A percentile compares a stretch with the other conserved stretches of the same genome.
phyloP scores from a whole-genome alignment of 2,329 filamentous ascomycete genomes.

The Chrysosporium queenslandicum region DNA sequence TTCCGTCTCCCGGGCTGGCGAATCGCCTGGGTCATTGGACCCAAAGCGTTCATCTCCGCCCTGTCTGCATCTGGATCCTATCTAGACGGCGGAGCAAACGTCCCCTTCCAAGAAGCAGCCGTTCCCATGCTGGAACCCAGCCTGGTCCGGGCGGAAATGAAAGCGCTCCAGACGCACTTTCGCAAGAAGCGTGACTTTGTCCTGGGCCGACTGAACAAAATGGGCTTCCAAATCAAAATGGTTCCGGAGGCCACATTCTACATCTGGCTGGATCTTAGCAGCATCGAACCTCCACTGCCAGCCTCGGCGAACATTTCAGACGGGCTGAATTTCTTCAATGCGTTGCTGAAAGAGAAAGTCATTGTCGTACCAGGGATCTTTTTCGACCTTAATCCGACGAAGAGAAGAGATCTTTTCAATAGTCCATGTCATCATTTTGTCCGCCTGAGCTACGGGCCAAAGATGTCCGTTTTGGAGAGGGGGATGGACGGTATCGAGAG shows the following conservation, averaged over 20 bases:
- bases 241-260: constrained; percentile 92
- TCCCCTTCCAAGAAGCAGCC: constrained; percentile 90
- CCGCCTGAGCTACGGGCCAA: constrained; percentile 72
- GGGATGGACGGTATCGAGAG: constrained; percentile 78
- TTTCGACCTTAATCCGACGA: constrained; percentile 88
- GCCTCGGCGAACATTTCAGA: constrained; percentile 63
- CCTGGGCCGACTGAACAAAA: constrained; percentile 63
- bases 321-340: constrained; percentile 93
- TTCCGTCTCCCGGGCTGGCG: constrained; percentile 95
- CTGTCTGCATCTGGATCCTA: constrained; percentile 89
- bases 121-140: constrained; percentile 83
- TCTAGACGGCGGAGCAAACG: constrained; percentile 87
- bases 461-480: constrained; percentile 65
- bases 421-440: constrained; percentile 90
- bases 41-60: constrained; percentile 91
- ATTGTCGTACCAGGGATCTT: constrained; percentile 97
- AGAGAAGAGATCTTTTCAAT: constrained; percentile 84
- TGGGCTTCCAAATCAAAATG: constrained; percentile 78
- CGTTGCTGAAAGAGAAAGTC: constrained; percentile 83
- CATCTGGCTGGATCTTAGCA: constrained; percentile 60
- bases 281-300: constrained; percentile 45
- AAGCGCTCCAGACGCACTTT: constrained; percentile 81
- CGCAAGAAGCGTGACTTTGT: constrained; percentile 88
- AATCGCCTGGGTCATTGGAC: constrained; percentile 90
- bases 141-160: constrained; percentile 76